phyloP scores from a whole-genome alignment of 108 stramenopile genomes.

The Nitzschia inconspicua region DNA sequence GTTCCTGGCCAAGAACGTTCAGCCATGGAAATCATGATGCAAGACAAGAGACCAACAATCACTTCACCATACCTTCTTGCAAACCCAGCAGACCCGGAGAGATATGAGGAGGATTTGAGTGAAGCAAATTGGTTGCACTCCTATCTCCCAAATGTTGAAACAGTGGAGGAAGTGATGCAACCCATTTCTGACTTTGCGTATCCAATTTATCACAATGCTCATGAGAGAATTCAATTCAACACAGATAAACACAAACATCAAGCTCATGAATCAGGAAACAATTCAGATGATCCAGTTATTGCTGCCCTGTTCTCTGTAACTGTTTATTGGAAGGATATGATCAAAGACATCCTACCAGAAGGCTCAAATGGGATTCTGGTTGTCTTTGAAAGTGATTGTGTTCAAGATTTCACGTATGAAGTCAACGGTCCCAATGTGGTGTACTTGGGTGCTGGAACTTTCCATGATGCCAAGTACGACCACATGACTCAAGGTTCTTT shows the following conservation, averaged over 20 bases:
- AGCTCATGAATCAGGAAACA: not conserved
- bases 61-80: constrained; percentile 9
- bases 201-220: constrained; percentile 17
- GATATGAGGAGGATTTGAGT: not conserved
- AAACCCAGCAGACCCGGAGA: constrained; percentile 5
- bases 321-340: constrained; percentile 39
- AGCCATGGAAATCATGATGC: no score
- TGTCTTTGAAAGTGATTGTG: constrained; percentile 36
- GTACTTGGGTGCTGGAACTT: constrained; percentile 4
- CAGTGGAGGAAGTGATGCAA: constrained; percentile 4
- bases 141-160: constrained; percentile 3
- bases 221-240: not conserved
- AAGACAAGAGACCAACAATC: not conserved
- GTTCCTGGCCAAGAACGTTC: no score
- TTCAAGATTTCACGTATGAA: constrained; percentile 37
- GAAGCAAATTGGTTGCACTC: constrained; percentile 3
- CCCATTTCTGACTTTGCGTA: constrained; percentile 21
- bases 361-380: constrained; percentile 50
- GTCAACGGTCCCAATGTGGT: constrained; percentile 2
- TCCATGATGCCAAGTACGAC: constrained; percentile 1
- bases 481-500: not conserved
- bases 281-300: not conserved
- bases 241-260: not conserved
- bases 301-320: constrained; percentile 11
- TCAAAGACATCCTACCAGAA: constrained; percentile 33